Conservation (phyloP, 441 rosid genomes). For the Gossypium schwendimanii region DNA sequence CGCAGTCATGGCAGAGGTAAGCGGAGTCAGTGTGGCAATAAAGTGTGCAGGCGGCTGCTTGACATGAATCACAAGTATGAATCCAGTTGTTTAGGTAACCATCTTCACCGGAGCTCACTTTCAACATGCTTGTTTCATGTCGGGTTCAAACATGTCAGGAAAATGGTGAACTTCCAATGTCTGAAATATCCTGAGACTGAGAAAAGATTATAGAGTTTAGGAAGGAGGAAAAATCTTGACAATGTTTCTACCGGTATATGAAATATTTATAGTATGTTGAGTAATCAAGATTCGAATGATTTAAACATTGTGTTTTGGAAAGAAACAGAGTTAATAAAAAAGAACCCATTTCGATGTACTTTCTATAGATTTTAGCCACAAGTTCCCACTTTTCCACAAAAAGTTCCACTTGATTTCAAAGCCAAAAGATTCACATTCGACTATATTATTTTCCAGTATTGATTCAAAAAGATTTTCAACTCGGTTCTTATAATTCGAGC, state of each 20-base stretch:
- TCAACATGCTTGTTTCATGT: constrained; percentile 18
- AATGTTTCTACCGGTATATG: background rate
- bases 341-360: background rate
- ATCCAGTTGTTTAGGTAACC: constrained; percentile 10
- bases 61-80: constrained; percentile 23
- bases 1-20: constrained; percentile 23
- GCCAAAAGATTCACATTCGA: constrained; percentile 13
- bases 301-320: background rate
- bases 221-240: background rate
- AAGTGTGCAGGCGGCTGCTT: constrained; percentile 20
- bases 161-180: background rate
- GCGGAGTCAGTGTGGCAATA: constrained; percentile 25
- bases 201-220: background rate
- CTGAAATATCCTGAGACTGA: background rate
- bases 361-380: constrained; percentile 6
- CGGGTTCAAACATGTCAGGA: background rate
- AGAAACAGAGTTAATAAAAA: background rate
- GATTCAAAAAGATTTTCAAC: background rate
- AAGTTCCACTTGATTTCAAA: constrained; percentile 1
- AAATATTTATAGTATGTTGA: background rate
- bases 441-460: background rate
- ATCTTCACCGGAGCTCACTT: constrained; percentile 1
- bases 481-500: too few relatives aligned
- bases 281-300: constrained; percentile 2
- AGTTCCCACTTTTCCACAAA: background rate